These are phyloP conservation scores for Vanilla planifolia DNA, from an alignment of 106 monocot genomes.

Conservation along the genomic window DNA sequence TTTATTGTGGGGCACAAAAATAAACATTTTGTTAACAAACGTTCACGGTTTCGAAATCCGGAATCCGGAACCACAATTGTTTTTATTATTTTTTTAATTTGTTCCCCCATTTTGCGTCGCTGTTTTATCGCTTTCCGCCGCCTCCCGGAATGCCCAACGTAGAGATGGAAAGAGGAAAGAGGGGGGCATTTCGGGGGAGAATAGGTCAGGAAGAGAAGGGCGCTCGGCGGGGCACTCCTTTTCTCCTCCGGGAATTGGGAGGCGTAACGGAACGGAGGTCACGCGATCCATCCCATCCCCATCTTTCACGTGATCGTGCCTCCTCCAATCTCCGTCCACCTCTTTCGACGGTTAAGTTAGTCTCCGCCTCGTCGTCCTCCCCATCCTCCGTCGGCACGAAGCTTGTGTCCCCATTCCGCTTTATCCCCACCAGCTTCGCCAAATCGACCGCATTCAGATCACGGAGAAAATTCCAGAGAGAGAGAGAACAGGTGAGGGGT, in stretches of 20 bases:
- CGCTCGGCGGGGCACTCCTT: slow-evolving; percentile 63
- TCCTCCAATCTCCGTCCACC: slow-evolving; percentile 3
- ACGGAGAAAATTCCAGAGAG: not conserved
- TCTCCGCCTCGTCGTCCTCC: slow-evolving; percentile 4
- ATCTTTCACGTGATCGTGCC: not conserved
- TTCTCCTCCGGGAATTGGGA: slow-evolving; percentile 38
- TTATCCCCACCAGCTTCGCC: slow-evolving; percentile 25
- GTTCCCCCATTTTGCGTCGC: no score
- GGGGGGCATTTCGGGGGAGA: not conserved
- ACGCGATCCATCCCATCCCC: slow-evolving; percentile 1
- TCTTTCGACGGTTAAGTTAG: not conserved
- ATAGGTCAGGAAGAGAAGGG: slow-evolving; percentile 37
- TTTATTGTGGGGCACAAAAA: no score
- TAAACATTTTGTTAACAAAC: no score
- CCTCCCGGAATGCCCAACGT: no score
- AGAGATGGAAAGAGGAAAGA: not conserved
- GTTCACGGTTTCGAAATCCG: no score
- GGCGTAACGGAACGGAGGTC: slow-evolving; percentile 2
- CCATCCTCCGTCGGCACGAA: slow-evolving; percentile 21
- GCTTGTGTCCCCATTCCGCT: slow-evolving; percentile 46
- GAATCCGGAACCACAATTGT: no score
- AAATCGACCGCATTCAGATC: no score
- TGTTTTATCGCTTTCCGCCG: no score
- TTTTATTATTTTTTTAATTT: no score
- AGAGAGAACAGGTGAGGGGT: not conserved